These are phyloP conservation scores for Arabidopsis hybrid DNA, from an alignment of 441 rosid species.

Conservation along the genomic window DNA sequence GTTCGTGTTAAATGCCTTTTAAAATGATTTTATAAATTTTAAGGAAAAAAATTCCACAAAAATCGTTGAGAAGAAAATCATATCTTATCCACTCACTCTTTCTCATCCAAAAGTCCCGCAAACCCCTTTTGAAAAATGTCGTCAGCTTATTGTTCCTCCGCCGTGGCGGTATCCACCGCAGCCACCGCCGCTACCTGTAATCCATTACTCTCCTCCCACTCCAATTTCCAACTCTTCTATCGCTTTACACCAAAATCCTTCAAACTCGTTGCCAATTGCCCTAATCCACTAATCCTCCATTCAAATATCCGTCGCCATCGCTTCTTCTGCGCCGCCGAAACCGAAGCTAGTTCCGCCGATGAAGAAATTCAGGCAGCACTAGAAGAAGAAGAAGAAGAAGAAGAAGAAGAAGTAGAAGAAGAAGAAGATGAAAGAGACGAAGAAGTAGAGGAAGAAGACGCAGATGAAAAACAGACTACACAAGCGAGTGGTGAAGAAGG, in stretches of 20 bases:
- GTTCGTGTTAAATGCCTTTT: background rate
- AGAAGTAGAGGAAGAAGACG: constrained; percentile 44
- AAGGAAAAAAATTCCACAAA: background rate
- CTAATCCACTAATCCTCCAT: constrained; percentile 40
- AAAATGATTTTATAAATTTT: background rate
- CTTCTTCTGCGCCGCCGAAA: constrained; percentile 54
- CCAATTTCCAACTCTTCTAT: constrained; percentile 37
- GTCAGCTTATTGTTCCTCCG: constrained; percentile 51
- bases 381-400: constrained; percentile 38
- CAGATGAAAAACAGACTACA: constrained; percentile 42
- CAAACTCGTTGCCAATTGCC: constrained; percentile 48
- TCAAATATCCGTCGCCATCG: constrained; percentile 45
- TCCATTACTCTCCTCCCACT: constrained; percentile 40
- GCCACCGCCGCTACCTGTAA: constrained; percentile 39
- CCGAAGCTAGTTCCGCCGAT: constrained; percentile 27
- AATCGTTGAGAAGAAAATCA: background rate
- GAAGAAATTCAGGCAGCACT: constrained; percentile 28
- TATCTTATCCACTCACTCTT: constrained; percentile 31
- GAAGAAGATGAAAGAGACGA: too few species aligned
- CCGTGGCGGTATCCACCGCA: constrained; percentile 51
- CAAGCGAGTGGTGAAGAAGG: constrained; percentile 57
- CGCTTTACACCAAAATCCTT: constrained; percentile 50
- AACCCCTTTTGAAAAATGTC: constrained; percentile 27
- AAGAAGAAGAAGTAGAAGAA: constrained; percentile 9
- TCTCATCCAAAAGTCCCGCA: background rate